phyloP scores from a whole-genome alignment of 163 green algal genomes.

The Chloroidium sp. region DNA sequence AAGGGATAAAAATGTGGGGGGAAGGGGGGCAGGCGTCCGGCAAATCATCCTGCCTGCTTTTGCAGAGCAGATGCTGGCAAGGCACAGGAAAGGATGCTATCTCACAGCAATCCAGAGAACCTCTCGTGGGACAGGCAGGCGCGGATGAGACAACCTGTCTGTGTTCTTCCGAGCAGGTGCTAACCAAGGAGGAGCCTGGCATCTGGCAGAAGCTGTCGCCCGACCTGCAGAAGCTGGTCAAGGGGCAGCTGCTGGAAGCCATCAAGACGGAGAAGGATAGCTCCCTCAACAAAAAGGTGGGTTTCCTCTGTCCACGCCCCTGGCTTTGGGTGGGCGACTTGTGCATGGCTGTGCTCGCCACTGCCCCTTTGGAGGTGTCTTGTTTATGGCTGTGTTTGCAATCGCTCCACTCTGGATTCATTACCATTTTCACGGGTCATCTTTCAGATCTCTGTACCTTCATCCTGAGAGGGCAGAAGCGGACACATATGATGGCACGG shows the following conservation, averaged over 20 bases:
- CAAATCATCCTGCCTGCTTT: not conserved
- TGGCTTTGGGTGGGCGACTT: no score
- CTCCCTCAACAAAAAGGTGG: conserved; percentile 65
- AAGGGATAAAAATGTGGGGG: no score
- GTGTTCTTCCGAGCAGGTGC: conserved; percentile 32
- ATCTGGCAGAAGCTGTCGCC: conserved; percentile 58
- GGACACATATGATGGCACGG: no score
- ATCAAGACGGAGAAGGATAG: conserved; percentile 66
- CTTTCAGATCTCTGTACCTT: no score
- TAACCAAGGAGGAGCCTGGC: conserved; percentile 62
- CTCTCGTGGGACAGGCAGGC: not conserved
- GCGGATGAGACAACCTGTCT: no score
- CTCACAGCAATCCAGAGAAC: not conserved
- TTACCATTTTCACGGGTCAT: no score
- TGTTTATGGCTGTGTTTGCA: no score
- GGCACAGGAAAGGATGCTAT: not conserved
- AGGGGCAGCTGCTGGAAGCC: conserved; percentile 73
- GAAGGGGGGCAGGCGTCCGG: no score
- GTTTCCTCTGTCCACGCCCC: not conserved
- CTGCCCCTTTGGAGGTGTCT: no score
- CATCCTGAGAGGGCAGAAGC: no score
- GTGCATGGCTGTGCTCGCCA: no score
- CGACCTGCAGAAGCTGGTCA: conserved; percentile 52
- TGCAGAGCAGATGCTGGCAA: not conserved
- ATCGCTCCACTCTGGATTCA: no score